Evolutionary conservation across 176 grass and related monocot genomes (phyloP), one percentile per base, ranked within the genome.

Genomic region (Oryza meyeriana): DNA sequence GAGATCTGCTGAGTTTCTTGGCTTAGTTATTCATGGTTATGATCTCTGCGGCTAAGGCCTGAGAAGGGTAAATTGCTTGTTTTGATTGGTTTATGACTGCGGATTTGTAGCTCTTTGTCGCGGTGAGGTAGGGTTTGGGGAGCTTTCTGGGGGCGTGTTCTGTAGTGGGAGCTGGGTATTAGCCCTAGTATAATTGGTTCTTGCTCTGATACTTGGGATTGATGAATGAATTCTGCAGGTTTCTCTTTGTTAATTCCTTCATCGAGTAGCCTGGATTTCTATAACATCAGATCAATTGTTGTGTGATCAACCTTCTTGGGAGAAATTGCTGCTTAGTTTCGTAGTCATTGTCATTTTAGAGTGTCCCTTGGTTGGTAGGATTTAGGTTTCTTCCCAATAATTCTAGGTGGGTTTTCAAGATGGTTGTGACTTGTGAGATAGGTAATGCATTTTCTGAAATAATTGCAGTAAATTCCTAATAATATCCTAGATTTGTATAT

Each of bases 1-100:
- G 40, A 22, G 76, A 80, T 86, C 84, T 32, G 66, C 22, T 59
- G 22, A 29, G 17, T 47, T 76, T 84, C 25, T 27, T 41, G 11
- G 11, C 10, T 39, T 25, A 14, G 5, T 58, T 24, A 9, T 10
- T 58, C 55, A 10, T 63, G 30, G 38, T 22, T 72, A 13, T 25
- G 27, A 50, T 66, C 26, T 10, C 9, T 22, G 40, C 28, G 10
- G 39, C 20, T 63, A 62, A 47, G 68, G 68, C 6, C 50, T 55
- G 0, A 48, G 0, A 26, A 25, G 17, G 6, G 18, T 55, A 22
- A n/a, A 55, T 9, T 39, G 31, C 26, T 52, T 64, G 67, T 4
- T 10, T 5, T 36, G 35, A 36, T 64, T 47, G 64, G 58, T 64
- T 79, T 22, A 25, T 35, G 52, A 38, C 18, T 61, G 3, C 24